These are phyloP conservation scores for Puccinia sorghi DNA, from an alignment of 1,284 basidiomycete species.

Conservation along the genomic window DNA sequence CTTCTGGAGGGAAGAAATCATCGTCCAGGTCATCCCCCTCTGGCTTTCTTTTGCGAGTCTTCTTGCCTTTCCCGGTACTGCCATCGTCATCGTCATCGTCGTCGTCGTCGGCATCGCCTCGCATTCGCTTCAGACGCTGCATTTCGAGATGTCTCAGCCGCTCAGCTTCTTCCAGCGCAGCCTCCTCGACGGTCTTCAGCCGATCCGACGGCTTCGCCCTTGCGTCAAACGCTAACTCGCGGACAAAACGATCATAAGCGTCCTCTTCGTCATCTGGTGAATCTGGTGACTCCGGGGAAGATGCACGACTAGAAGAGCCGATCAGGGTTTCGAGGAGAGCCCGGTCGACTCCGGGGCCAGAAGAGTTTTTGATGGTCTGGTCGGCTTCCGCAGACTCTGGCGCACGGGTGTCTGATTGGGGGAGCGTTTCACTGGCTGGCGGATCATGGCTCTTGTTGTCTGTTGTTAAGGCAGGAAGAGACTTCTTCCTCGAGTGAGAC, in stretches of 20 bases:
- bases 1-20: constrained; percentile 67
- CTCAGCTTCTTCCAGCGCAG: constrained; percentile 84
- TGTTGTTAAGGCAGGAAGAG: not conserved
- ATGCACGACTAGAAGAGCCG: constrained; percentile 47
- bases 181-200: constrained; percentile 93
- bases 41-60: constrained; percentile 63
- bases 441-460: not conserved
- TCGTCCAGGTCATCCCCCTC: constrained; percentile 85
- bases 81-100: constrained; percentile 62
- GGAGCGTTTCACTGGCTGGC: constrained; percentile 18
- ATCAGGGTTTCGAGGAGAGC: constrained; percentile 55
- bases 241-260: constrained; percentile 83
- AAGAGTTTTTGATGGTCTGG: not conserved
- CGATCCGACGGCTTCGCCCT: constrained; percentile 92
- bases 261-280: constrained; percentile 54
- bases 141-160: constrained; percentile 81
- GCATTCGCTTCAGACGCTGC: constrained; percentile 77
- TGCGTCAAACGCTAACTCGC: constrained; percentile 88
- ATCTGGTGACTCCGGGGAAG: constrained; percentile 35
- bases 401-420: constrained; percentile 39
- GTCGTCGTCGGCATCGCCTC: constrained; percentile 70
- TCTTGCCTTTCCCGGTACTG: constrained; percentile 60
- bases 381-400: constrained; percentile 16
- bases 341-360: constrained; percentile 54
- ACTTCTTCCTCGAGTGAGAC: constrained; percentile 50